Evolutionary conservation across 768 basidiomycete genomes (phyloP), one percentile per base, ranked within the genome.

Genomic region (Hypholoma fasciculare): DNA sequence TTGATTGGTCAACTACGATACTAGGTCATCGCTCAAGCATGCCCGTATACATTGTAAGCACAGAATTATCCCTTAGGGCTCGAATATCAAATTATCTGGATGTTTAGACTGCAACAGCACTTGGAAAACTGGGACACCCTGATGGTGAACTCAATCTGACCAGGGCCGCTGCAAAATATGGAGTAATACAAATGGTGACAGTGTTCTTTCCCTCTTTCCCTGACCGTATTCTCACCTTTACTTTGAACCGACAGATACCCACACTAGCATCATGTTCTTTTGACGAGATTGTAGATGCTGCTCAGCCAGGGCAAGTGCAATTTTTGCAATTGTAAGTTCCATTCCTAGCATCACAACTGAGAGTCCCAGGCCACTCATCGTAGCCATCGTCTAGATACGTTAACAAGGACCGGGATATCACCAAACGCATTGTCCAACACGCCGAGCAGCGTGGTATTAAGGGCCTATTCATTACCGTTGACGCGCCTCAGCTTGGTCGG

Each of bases 111-210:
- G 93, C 93, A 1, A 94, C 93, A 6, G 92, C 91, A 5, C 81
- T 95, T 1, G 94, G 96, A n/a, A 98, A 96, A 75, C 86, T 99
- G 1, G 94, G 96, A 2, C 95, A 98, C 68, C 94, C 95, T 0
- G 93, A 97, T 59, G 96, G 96, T 8, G 96, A 98, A 74, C 79
- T 96, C 17, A 93, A 89, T 65, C 71, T 98, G 23, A 98, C 96
- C 1, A 80, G 88, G 64, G 95, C 94, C 0, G 96, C 93, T 0
- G 94, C 84, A 0, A 91, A 91, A 67, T 85, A 56, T 62, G 75
- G 73, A 12, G 67, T 82, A 34, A 79, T 82, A 49, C 81, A 82
- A 58, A 82, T 82, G 81, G 81, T 78, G 39, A 27, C 36, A 37
- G 53, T 52, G 16, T 46, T 40, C 27, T 19, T 39, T 50, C 3